Percentiles rank a stretch among this genome's conserved stretches.
Conservation (phyloP, 2,329 filamentous ascomycete genomes). For the Aspergillus unguis region DNA sequence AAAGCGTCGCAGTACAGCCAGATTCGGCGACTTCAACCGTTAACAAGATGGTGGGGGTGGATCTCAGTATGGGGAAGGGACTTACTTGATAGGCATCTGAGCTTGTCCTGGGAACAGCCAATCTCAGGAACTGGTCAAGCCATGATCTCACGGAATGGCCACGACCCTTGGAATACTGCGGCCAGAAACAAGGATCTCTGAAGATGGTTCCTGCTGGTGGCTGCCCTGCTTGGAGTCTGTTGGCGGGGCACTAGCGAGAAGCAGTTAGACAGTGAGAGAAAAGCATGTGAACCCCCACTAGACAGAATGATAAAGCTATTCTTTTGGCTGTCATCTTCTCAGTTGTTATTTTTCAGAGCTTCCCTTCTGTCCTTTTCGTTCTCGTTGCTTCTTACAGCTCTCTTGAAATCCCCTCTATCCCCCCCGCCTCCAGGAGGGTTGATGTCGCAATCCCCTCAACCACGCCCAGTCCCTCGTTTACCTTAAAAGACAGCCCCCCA, state of each 20-base stretch:
- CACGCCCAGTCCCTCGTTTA: neutral
- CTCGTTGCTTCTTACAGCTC: neutral
- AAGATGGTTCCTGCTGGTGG: neutral
- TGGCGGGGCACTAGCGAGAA: constrained; percentile 1
- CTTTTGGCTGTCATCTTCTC: neutral
- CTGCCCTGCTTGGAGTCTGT: constrained; percentile 1
- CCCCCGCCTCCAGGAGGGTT: neutral
- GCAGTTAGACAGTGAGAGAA: neutral
- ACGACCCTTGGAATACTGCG: neutral
- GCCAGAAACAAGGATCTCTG: too few relatives aligned
- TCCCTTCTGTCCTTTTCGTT: neutral
- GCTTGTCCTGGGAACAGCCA: neutral
- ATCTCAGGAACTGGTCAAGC: neutral
- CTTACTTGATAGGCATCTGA: neutral
- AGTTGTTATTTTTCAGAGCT: neutral
- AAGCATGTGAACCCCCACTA: constrained; percentile 12
- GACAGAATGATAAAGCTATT: constrained; percentile 4
- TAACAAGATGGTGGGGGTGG: constrained; percentile 3
- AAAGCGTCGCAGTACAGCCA: neutral
- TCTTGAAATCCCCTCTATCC: neutral
- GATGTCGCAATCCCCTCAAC: neutral
- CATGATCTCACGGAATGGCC: constrained; percentile 4
- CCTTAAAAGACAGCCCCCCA: neutral
- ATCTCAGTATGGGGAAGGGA: neutral
- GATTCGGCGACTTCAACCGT: neutral